Percentiles rank a stretch among this genome's conserved stretches.
Evolutionary conservation across 805 yeast genomes (phyloP).

Genomic region (Candida dajiaensis): DNA sequence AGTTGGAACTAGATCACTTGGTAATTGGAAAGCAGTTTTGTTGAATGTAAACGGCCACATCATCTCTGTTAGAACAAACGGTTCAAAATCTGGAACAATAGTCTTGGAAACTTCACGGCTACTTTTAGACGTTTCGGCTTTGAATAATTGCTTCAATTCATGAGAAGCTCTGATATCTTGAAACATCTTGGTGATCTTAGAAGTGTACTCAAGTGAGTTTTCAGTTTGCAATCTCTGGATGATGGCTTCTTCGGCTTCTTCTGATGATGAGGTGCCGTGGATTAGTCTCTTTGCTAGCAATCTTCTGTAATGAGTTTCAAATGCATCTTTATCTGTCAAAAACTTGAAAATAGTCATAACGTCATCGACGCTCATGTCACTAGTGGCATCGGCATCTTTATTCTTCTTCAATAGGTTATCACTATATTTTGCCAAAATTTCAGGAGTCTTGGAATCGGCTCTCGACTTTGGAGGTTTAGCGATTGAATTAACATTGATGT

Average conservation of each 20-base stretch:
- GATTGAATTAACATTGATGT: conserved; percentile 75
- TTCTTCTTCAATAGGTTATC: conserved; percentile 76
- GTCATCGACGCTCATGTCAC: conserved; percentile 76
- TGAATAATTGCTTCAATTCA: conserved; percentile 59
- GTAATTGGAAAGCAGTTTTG: conserved; percentile 46
- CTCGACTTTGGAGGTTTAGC: conserved; percentile 46
- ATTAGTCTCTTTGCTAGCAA: conserved; percentile 84
- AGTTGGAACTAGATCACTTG: conserved; percentile 58
- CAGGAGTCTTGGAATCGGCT: conserved; percentile 75
- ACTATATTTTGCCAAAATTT: conserved; percentile 81
- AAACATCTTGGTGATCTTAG: conserved; percentile 93
- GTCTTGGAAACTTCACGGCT: conserved; percentile 26
- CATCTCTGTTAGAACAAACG: conserved; percentile 77
- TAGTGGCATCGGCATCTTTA: conserved; percentile 57
- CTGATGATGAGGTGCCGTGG: conserved; percentile 78
- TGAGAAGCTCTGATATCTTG: conserved; percentile 84
- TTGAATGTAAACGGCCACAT: conserved; percentile 70
- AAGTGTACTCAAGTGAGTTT: conserved; percentile 88
- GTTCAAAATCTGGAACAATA: conserved; percentile 50
- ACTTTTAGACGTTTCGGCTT: conserved; percentile 37
- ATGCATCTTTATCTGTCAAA: conserved; percentile 90
- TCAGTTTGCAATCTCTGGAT: conserved; percentile 84
- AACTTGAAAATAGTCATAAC: conserved; percentile 83
- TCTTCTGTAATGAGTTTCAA: conserved; percentile 89
- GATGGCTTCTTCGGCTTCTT: conserved; percentile 72